phyloP scores from a whole-genome alignment of 2,329 filamentous ascomycete genomes.

The Cladosporium sp. region DNA sequence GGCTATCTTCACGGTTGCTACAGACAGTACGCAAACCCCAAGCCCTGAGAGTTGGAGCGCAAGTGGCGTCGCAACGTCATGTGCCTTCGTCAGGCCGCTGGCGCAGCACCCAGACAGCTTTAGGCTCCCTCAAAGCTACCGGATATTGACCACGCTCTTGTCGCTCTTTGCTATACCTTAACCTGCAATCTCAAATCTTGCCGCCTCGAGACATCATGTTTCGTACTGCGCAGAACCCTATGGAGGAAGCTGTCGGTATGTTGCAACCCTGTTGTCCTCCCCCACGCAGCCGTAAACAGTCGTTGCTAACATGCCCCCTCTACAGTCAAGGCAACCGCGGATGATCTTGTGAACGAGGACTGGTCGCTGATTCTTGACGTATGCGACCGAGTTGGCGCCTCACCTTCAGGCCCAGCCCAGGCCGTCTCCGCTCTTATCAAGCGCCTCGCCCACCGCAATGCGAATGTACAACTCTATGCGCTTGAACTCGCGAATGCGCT shows the following conservation, averaged over 20 bases:
- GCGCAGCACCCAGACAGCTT: neutral
- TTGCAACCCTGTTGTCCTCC: neutral
- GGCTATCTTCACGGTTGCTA: neutral
- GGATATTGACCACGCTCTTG: neutral
- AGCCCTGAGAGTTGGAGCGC: neutral
- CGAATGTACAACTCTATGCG: constrained; percentile 93
- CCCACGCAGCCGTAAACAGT: neutral
- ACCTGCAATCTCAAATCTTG: neutral
- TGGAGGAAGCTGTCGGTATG: constrained; percentile 65
- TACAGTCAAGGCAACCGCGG: constrained; percentile 83
- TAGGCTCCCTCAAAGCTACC: neutral
- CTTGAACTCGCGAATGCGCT: constrained; percentile 89
- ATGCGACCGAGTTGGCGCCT: constrained; percentile 35
- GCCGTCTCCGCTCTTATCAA: constrained; percentile 88
- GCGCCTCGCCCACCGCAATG: constrained; percentile 85
- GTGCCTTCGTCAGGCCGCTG: neutral
- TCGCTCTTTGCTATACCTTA: neutral
- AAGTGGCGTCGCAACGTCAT: neutral
- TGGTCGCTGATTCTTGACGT: constrained; percentile 64
- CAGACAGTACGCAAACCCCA: neutral
- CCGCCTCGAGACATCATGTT: constrained; percentile 39
- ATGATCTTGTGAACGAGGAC: constrained; percentile 86
- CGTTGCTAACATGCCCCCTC: constrained; percentile 24
- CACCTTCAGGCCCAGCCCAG: constrained; percentile 30
- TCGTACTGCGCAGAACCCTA: constrained; percentile 49